Evolutionary conservation across 2,329 filamentous ascomycete species (phyloP), one percentile per base, ranked within the genome.

Genomic region (Colletotrichum sp.): DNA sequence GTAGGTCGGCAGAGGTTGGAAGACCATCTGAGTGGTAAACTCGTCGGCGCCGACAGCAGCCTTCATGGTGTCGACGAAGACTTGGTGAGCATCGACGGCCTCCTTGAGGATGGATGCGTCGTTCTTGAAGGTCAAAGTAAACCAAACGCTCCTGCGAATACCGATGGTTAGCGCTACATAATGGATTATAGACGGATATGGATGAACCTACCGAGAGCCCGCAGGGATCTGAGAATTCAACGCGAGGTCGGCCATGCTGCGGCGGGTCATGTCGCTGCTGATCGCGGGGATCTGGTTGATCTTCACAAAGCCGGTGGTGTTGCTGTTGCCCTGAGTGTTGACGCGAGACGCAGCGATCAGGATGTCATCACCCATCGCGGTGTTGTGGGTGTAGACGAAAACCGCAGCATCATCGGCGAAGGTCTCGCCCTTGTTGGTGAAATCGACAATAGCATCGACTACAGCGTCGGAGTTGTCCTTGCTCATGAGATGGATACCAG

Each of bases 341-440:
- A 71, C n/a, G n/a, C 81, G 52, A 5, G 76, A 78, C 0, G 61
- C 61, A 7, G 74, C 64, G 30, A 78, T 76, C 24, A 80, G 48
- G 1, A 77, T 77, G 6, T 38, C 48, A 32, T 77, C 78, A 1
- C 30, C 69, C 12, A 72, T 63, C 5, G 67, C 71, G 21, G 74
- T 36, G 9, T 76, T 78, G 32, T 71, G 70, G 32, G 76, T 67
- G 81, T 82, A 84, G 8, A 83, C n/a, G 12, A 78, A 77, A 4
- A 79, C 77, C 66, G 81, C 79, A 2, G 52, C 63, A 30, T 83
- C 82, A 1, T 80, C 79, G 4, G 70, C 73, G 58, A 82, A 63
- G 0, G 71, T 63, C 1, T 78, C 76, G 59, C 83, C 85, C 2
- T 85, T 88, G 4, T 83, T 82, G 28, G 90, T 81, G n/a, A 90